phyloP scores from a whole-genome alignment of 257 asterid genomes.

The Lantana camara region DNA sequence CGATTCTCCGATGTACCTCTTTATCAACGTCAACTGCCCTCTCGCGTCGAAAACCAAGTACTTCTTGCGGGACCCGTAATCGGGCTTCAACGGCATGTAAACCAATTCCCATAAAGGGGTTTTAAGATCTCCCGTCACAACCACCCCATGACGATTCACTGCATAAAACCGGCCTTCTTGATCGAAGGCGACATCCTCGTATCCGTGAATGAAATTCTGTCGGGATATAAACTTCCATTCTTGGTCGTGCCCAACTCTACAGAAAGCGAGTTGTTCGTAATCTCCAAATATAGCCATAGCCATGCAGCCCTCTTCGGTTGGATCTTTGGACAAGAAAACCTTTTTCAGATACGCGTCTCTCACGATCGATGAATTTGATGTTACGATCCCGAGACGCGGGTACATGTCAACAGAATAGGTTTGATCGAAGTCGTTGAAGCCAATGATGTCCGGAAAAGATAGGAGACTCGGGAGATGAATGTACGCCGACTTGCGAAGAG shows the following conservation, averaged over 20 bases:
- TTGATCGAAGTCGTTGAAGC: background rate
- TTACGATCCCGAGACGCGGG: background rate
- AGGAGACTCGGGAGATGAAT: background rate
- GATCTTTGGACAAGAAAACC: background rate
- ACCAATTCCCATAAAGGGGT: background rate
- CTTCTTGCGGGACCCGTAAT: background rate
- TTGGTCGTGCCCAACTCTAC: slow-evolving; percentile 11
- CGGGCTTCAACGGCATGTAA: background rate
- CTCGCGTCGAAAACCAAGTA: slow-evolving; percentile 8
- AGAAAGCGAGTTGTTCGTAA: background rate
- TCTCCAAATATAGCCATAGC: slow-evolving; percentile 7
- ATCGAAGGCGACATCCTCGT: slow-evolving; percentile 9
- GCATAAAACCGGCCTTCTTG: background rate
- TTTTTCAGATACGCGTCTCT: slow-evolving; percentile 1
- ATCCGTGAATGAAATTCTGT: background rate
- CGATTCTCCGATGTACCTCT: background rate
- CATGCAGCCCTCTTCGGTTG: background rate
- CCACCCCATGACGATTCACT: background rate
- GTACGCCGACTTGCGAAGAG: background rate
- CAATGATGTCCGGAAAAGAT: background rate
- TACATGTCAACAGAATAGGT: too few species aligned
- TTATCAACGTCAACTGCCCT: slow-evolving; percentile 1
- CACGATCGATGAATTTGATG: background rate
- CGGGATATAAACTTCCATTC: background rate
- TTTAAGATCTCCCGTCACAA: background rate